Percentiles rank a stretch among this genome's conserved stretches.
These are phyloP conservation scores for Tylopilus balloui DNA, from an alignment of 768 basidiomycete species.

Conservation along the genomic window DNA sequence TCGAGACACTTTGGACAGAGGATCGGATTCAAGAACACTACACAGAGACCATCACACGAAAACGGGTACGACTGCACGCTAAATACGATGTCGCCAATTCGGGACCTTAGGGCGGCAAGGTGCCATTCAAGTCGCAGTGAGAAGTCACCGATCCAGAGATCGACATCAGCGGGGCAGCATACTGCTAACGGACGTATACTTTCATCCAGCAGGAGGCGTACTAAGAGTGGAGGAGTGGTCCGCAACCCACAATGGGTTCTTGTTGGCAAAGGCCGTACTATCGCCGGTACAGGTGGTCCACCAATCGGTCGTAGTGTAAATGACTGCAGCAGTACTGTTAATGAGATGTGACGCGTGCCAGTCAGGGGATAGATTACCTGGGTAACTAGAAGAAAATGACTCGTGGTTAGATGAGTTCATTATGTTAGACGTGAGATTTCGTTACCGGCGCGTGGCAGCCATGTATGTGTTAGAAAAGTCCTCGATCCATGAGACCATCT, in stretches of 20 bases:
- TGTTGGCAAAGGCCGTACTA: conserved; percentile 44
- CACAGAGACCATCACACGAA: too few relatives aligned
- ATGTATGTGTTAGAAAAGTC: conserved; percentile 61
- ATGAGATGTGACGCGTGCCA: not conserved
- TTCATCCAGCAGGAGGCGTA: conserved; percentile 56
- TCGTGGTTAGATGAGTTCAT: not conserved
- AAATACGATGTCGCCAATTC: too few relatives aligned
- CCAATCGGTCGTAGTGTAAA: conserved; percentile 64
- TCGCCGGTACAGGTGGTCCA: conserved; percentile 66
- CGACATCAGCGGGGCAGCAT: conserved; percentile 54
- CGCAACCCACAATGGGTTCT: conserved; percentile 61
- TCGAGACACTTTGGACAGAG: too few relatives aligned
- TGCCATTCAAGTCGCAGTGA: too few relatives aligned
- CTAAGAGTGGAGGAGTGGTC: conserved; percentile 46
- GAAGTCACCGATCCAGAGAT: conserved; percentile 53
- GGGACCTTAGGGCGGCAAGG: too few relatives aligned
- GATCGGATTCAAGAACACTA: too few relatives aligned
- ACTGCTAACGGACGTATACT: conserved; percentile 58
- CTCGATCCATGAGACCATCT: conserved; percentile 58
- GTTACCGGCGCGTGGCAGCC: conserved; percentile 42
- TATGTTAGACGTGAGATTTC: not conserved
- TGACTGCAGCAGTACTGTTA: conserved; percentile 38
- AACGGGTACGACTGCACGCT: too few relatives aligned
- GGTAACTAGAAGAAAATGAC: conserved; percentile 32
- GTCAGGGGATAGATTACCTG: conserved; percentile 27